Percentiles rank a stretch among this genome's conserved stretches.
phyloP scores from a whole-genome alignment of 495 filamentous ascomycete genomes.

The Usnea hakonensis region DNA sequence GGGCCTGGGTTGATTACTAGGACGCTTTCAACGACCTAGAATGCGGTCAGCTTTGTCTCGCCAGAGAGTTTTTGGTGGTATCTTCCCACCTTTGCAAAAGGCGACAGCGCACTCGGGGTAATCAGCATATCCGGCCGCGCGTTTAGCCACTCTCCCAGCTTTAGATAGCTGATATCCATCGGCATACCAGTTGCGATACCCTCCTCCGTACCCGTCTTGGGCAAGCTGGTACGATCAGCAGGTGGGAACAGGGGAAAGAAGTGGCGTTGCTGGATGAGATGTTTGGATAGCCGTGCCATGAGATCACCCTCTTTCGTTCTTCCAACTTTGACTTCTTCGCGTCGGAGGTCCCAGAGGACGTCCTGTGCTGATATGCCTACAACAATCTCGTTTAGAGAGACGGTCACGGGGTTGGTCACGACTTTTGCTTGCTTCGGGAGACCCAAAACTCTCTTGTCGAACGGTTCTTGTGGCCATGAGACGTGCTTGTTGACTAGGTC shows the following conservation, averaged over 20 bases:
- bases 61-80: background rate
- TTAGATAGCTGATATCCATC: constrained; percentile 77
- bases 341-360: constrained; percentile 66
- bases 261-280: constrained; percentile 79
- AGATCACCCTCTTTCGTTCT: constrained; percentile 49
- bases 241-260: constrained; percentile 87
- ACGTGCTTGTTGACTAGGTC: constrained; percentile 77
- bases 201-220: constrained; percentile 52
- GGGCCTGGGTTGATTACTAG: constrained; percentile 81
- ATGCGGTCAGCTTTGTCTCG: constrained; percentile 5
- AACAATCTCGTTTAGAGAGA: constrained; percentile 77
- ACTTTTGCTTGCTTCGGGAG: constrained; percentile 66
- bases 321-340: constrained; percentile 62
- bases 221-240: constrained; percentile 54
- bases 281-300: constrained; percentile 58
- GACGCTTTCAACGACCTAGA: constrained; percentile 74
- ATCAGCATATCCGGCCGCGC: constrained; percentile 79
- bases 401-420: constrained; percentile 80
- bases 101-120: constrained; percentile 70
- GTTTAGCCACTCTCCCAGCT: constrained; percentile 83
- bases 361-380: constrained; percentile 78
- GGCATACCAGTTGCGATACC: constrained; percentile 58
- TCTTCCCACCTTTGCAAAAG: constrained; percentile 72
- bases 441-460: constrained; percentile 61
- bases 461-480: constrained; percentile 81